These are phyloP conservation scores for Sugiyamaella neomexicana DNA, from an alignment of 1,139 yeast genomes.

Conservation along the genomic window DNA sequence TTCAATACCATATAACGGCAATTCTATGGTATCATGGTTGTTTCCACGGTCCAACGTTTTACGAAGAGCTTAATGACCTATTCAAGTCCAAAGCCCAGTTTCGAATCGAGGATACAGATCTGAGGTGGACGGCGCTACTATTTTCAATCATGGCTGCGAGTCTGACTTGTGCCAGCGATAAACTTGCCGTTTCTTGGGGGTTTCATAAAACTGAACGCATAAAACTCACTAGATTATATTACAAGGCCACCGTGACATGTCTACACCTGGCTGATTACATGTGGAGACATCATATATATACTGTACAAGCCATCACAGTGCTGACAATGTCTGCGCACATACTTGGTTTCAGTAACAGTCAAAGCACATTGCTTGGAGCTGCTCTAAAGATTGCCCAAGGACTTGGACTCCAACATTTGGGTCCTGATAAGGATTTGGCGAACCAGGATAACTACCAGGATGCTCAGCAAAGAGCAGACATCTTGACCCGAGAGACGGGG, in stretches of 20 bases:
- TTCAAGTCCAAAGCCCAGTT: not conserved
- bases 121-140: not conserved
- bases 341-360: not conserved
- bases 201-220: not conserved
- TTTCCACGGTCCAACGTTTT: not conserved
- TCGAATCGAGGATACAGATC: not conserved
- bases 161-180: not conserved
- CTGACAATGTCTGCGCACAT: not conserved
- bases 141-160: not conserved
- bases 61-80: not conserved
- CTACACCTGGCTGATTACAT: not conserved
- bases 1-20: not conserved
- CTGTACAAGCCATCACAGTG: not conserved
- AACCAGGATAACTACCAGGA: not conserved
- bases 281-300: not conserved
- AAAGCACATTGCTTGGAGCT: not conserved
- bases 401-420: not conserved
- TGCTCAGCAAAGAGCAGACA: not conserved
- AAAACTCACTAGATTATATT: not conserved
- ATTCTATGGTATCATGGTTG: not conserved
- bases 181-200: not conserved
- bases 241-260: not conserved
- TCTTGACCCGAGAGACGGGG: not conserved
- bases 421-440: not conserved
- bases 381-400: not conserved